Base-by-base conservation (phyloP, 75 land plant genomes). In the Isoetes taiwanensis region DNA sequence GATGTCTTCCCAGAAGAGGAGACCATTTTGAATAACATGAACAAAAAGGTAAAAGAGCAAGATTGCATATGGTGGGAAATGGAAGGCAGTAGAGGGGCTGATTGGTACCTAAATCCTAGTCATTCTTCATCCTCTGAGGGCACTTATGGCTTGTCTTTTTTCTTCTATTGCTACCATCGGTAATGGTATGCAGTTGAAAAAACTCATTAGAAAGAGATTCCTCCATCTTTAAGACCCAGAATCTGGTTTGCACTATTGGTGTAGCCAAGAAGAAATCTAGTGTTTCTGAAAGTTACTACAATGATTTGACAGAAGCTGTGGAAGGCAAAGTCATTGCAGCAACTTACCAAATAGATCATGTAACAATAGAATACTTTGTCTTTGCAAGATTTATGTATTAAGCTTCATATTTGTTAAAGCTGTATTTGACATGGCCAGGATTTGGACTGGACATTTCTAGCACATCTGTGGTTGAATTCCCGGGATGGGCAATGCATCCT, bases 391-490 rank as follows among this genome's bases (percentile, higher is more conserved):
- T n/a, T n/a, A n/a, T n/a, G n/a, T n/a, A n/a, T n/a, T n/a, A n/a
- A n/a, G n/a, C n/a, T n/a, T n/a, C n/a, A n/a, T n/a, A n/a, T n/a
- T n/a, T n/a, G n/a, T n/a, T n/a, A n/a, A n/a, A n/a, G n/a, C n/a
- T n/a, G n/a, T n/a, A n/a, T n/a, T n/a, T n/a, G n/a, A n/a, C n/a
- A n/a, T n/a, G n/a, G n/a, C n/a, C 67, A 91, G 97, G 97, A 91
- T 72, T 62, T 91, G 48, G 82, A 88, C 1, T 80, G 97, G 3
- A 91, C 97, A 29, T 91, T 91, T 59, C 97, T 94, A 27, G 78
- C 78, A 42, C 97, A 91, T 78, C 95, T 94, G 21, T 91, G 95
- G 95, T 34, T 87, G 53, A 88, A 91, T 64, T 84, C 84, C 28
- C 70, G 84, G 32, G 85, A 83, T 34, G 97, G 95, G 30, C 97